Base-by-base conservation (phyloP, 2,329 filamentous ascomycete genomes). In the Scedosporium minutisporum region DNA sequence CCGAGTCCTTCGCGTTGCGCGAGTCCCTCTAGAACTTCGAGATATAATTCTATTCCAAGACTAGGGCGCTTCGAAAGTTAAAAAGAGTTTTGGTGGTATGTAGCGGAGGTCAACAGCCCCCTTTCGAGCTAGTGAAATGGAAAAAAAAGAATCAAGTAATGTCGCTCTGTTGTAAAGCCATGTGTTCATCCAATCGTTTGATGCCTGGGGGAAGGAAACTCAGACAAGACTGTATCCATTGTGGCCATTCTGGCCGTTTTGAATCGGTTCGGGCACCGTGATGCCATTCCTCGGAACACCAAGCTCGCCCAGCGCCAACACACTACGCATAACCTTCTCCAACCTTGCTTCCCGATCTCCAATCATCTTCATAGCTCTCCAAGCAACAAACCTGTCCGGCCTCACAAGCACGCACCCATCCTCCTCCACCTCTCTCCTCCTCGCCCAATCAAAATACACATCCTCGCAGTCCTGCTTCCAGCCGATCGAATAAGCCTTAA, bases 401-500 rank as follows among this genome's bases (percentile, higher is more conserved):
- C 85, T 72, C 3, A 83, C 78, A 25, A 87, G 74, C 16, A 87
- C 76, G 66, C 77, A 81, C 1, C 85, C 84, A 63, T 80, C 77
- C 65, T 87, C 85, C 21, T 79, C 77, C 1, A 87, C 77, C 55
- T 80, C 82, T 16, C 82, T 75, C 62, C 75, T 71, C 57, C 73
- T 71, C 10, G 74, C 77, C 85, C 85, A 88, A 63, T 86, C 82
- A 64, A 79, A 80, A 69, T 87, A 87, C 0, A 84, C 76, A 68
- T 88, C 86, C 68, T 86, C 80, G 65, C 78, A 87, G 63, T 87
- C 83, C 65, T 82, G 80, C 14, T 76, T 73, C 71, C 77, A 84
- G 0, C 86, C 85, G 65, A 88, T 82, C 2, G 75, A 76, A 64
- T 82, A 78, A 0, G 72, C 75, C 3, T 74, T 75, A 33, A 88